Conservation (phyloP, 2,329 filamentous ascomycete genomes). For the Microsporum canis region DNA sequence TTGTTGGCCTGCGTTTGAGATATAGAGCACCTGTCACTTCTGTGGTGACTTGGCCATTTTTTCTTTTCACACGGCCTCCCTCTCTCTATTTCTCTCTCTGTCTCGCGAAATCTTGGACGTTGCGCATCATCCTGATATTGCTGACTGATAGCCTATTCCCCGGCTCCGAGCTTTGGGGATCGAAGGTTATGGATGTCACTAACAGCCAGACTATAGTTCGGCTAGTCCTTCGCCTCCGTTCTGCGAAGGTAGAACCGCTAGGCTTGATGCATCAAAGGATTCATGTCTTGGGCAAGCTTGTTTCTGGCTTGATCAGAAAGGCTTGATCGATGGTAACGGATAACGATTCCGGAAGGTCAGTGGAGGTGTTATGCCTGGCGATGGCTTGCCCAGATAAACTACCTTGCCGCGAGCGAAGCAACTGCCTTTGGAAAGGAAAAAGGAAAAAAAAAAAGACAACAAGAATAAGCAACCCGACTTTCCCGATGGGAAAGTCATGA, state of each 20-base stretch:
- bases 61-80: background rate
- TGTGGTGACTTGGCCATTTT: background rate
- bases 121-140: background rate
- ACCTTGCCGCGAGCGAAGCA: background rate
- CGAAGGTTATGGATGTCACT: background rate
- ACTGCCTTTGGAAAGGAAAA: background rate
- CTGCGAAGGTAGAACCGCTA: background rate
- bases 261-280: slow-evolving; percentile 1
- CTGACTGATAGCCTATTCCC: slow-evolving; percentile 3
- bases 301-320: background rate
- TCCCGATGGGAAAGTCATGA: background rate
- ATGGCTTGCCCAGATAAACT: slow-evolving; percentile 1
- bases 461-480: background rate
- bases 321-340: background rate
- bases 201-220: background rate
- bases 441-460: background rate
- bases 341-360: slow-evolving; percentile 2
- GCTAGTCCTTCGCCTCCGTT: background rate
- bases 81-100: background rate
- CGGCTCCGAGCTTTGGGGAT: background rate
- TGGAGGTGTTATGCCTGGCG: background rate
- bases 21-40: background rate
- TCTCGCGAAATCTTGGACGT: background rate
- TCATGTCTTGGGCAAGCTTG: background rate
- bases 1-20: background rate